phyloP scores from a whole-genome alignment of 108 stramenopile genomes.

The Nannochloropsis oceanica region DNA sequence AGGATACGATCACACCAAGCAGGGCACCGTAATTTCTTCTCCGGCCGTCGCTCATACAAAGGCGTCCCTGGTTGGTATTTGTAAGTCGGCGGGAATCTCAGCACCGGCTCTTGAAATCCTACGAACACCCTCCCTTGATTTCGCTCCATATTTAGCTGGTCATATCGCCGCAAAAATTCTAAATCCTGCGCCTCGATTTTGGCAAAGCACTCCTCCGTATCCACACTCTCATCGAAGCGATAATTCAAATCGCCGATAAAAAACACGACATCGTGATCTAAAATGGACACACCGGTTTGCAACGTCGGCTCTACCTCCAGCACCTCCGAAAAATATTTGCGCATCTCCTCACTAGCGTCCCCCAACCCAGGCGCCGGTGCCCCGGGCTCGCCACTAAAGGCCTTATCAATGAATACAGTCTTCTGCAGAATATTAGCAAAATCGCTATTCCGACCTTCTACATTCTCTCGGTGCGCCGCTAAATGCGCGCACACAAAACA shows the following conservation, averaged over 20 bases:
- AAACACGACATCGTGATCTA: conserved; percentile 84
- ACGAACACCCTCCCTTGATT: conserved; percentile 68
- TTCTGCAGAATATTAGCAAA: conserved; percentile 8
- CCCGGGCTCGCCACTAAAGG: not conserved
- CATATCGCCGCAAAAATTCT: conserved; percentile 57
- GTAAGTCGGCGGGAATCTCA: conserved; percentile 85
- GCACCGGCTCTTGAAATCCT: conserved; percentile 69
- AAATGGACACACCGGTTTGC: not conserved
- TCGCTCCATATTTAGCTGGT: conserved; percentile 93
- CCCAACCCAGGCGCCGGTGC: not conserved
- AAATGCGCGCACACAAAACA: conserved; percentile 9
- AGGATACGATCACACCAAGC: conserved; percentile 99
- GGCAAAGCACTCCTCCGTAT: conserved; percentile 53
- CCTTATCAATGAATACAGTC: conserved; percentile 53
- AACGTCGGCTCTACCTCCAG: not conserved
- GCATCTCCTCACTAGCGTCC: not conserved
- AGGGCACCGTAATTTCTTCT: conserved; percentile 95
- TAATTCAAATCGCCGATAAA: conserved; percentile 97
- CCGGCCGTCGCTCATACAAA: conserved; percentile 77
- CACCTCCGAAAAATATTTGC: not conserved
- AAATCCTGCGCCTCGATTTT: conserved; percentile 29
- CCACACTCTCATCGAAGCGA: conserved; percentile 71
- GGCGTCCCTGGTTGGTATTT: conserved; percentile 95
- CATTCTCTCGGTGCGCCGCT: conserved; percentile 11
- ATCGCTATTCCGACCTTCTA: conserved; percentile 14